A percentile compares a stretch with the other conserved stretches of the same genome.
Evolutionary conservation across 495 filamentous ascomycete species (phyloP).

Genomic region (Alectoria sarmentosa): DNA sequence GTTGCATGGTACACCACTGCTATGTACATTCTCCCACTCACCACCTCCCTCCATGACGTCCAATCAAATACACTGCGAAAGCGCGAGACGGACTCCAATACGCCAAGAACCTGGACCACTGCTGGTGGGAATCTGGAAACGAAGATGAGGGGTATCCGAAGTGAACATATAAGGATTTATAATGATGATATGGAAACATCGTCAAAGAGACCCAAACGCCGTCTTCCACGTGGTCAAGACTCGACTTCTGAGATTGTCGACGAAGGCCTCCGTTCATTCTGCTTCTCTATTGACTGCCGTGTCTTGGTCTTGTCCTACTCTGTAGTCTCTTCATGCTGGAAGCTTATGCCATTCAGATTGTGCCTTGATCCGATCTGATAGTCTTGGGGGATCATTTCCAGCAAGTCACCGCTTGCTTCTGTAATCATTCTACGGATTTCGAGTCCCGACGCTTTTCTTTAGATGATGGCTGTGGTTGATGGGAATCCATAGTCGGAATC

Average conservation of each 20-base stretch:
- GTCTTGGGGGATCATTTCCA: no score
- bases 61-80: not conserved
- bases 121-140: not conserved
- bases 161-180: not conserved
- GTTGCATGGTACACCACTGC: not conserved
- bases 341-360: no score
- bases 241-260: slow-evolving; percentile 23
- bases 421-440: no score
- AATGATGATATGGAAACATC: not conserved
- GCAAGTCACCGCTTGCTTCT: no score
- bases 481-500: no score
- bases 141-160: not conserved
- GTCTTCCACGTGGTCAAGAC: not conserved
- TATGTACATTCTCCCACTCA: no score
- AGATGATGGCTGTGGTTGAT: no score
- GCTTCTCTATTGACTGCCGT: no score
- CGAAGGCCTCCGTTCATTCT: slow-evolving; percentile 18
- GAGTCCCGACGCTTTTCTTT: no score
- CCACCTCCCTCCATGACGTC: not conserved
- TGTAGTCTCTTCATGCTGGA: no score
- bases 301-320: no score
- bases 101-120: not conserved
- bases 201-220: not conserved
- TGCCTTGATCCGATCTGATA: no score
- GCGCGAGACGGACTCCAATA: not conserved